phyloP scores from a whole-genome alignment of 1,284 basidiomycete genomes.

The Stygiomarasmius scandens region DNA sequence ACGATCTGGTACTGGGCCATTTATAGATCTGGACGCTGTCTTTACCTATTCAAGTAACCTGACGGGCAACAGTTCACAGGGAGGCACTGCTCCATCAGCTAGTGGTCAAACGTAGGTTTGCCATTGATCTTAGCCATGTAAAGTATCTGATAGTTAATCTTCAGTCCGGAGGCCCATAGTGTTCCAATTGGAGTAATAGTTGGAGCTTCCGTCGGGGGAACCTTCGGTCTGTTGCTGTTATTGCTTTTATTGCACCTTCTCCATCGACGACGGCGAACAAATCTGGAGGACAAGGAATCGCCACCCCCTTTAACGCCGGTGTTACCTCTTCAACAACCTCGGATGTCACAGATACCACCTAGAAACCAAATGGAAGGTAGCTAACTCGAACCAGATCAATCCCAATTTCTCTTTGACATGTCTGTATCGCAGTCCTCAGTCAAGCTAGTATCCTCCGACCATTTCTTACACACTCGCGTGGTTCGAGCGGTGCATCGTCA shows the following conservation, averaged over 20 bases:
- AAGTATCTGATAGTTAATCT: slow-evolving; percentile 6
- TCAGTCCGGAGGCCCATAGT: not conserved
- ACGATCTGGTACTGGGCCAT: slow-evolving; percentile 30
- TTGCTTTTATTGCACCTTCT: slow-evolving; percentile 31
- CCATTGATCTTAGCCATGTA: not conserved
- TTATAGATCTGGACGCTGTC: slow-evolving; percentile 48
- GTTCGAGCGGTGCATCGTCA: slow-evolving; percentile 4
- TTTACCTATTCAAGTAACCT: slow-evolving; percentile 33
- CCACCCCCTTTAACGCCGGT: slow-evolving; percentile 31
- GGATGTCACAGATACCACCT: slow-evolving; percentile 28
- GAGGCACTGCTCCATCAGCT: not conserved
- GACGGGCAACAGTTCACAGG: not conserved
- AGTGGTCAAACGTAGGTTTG: not conserved
- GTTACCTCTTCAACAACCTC: slow-evolving; percentile 44
- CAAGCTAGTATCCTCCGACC: slow-evolving; percentile 17
- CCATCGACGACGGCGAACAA: slow-evolving; percentile 25
- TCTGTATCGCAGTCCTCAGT: slow-evolving; percentile 11
- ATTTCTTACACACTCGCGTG: slow-evolving; percentile 7
- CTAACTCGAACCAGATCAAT: slow-evolving; percentile 31
- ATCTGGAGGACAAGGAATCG: slow-evolving; percentile 17
- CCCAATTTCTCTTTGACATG: slow-evolving; percentile 31
- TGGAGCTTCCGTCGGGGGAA: slow-evolving; percentile 33
- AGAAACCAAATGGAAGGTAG: not conserved
- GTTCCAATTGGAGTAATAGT: slow-evolving; percentile 21
- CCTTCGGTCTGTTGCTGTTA: slow-evolving; percentile 29